These are phyloP conservation scores for Brassica balearica DNA, from an alignment of 441 rosid genomes.

Conservation along the genomic window DNA sequence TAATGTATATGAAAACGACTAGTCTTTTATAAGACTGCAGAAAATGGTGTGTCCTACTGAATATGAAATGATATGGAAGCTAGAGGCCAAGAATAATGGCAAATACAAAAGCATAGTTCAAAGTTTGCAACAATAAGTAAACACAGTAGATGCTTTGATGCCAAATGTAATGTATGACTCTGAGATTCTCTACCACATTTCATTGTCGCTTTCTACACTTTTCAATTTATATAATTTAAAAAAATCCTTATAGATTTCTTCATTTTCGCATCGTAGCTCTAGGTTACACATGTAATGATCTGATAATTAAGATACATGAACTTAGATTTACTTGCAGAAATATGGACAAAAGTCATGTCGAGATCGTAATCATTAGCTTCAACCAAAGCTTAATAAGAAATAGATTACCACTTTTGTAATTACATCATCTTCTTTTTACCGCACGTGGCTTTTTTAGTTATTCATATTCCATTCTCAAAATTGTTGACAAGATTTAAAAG, in stretches of 20 bases:
- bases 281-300: neutral
- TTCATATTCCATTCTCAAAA: conserved; percentile 37
- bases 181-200: conserved; percentile 32
- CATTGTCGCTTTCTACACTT: conserved; percentile 26
- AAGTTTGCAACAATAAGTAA: conserved; percentile 27
- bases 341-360: conserved; percentile 3
- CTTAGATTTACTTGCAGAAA: conserved; percentile 2
- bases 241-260: neutral
- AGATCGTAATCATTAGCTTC: conserved; percentile 18
- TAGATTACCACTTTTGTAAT: conserved; percentile 23
- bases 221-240: neutral
- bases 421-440: conserved; percentile 5
- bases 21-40: conserved; percentile 26
- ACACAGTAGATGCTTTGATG: conserved; percentile 40
- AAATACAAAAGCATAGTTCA: conserved; percentile 36
- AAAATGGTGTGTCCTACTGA: conserved; percentile 37
- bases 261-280: neutral
- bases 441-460: conserved; percentile 18
- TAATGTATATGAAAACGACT: conserved; percentile 33
- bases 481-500: neutral
- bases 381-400: conserved; percentile 25
- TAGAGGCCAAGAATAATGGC: conserved; percentile 33
- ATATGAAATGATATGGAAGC: conserved; percentile 23
- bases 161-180: conserved; percentile 21
- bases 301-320: conserved; percentile 17